phyloP scores from a whole-genome alignment of 2,329 filamentous ascomycete species.

The Davidsoniella australis region DNA sequence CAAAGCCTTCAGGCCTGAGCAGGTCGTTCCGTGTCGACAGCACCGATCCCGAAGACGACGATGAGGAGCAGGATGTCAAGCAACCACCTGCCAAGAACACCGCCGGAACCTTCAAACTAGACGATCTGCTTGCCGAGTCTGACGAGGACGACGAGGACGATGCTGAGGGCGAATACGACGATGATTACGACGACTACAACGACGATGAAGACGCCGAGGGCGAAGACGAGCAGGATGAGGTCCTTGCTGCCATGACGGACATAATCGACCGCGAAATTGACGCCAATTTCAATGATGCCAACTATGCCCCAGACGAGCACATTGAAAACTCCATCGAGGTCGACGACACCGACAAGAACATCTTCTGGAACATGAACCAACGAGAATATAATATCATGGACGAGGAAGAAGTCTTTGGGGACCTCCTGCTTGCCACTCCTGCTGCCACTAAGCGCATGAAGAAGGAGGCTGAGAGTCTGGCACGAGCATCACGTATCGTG shows the following conservation, averaged over 20 bases:
- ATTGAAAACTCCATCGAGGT: conserved; percentile 19
- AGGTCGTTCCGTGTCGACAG: conserved; percentile 20
- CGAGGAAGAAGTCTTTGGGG: conserved; percentile 11
- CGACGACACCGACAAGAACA: conserved; percentile 27
- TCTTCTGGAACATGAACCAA: conserved; percentile 33
- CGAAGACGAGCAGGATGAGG: conserved; percentile 22
- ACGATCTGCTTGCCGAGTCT: conserved; percentile 9
- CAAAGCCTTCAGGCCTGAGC: conserved; percentile 36
- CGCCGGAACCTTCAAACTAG: conserved; percentile 15
- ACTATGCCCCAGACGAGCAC: conserved; percentile 2
- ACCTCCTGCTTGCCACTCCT: conserved; percentile 33
- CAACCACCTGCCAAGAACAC: conserved; percentile 13
- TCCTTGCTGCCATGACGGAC: conserved; percentile 13
- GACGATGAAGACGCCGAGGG: conserved; percentile 20
- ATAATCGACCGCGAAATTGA: conserved; percentile 13
- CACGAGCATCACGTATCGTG: conserved; percentile 26
- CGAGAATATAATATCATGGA: conserved; percentile 26
- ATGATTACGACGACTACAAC: conserved; percentile 23
- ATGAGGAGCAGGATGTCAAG: not conserved
- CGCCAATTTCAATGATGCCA: conserved; percentile 4
- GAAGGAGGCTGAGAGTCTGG: conserved; percentile 38
- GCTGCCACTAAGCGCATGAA: conserved; percentile 35
- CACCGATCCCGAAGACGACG: conserved; percentile 9
- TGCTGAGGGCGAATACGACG: conserved; percentile 18
- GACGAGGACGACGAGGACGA: conserved; percentile 15